Evolutionary conservation across 2,329 filamentous ascomycete species (phyloP).

Genomic region (Berkeleyomyces basicola): DNA sequence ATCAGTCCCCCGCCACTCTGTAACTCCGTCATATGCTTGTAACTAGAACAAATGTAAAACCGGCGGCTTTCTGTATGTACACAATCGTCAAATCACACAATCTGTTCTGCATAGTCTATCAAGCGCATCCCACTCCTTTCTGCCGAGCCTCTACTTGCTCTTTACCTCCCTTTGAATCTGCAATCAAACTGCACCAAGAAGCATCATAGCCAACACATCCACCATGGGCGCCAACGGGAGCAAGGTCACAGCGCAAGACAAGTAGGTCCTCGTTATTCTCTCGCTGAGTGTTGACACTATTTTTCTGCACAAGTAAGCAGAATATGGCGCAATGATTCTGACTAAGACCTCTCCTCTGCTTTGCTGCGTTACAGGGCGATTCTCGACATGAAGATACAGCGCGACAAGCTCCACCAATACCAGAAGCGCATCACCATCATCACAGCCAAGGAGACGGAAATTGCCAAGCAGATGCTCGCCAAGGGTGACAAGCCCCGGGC

Average conservation of each 20-base stretch:
- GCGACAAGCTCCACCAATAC: conserved; percentile 93
- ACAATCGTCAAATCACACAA: not conserved
- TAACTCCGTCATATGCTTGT: not conserved
- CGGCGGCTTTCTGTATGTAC: not conserved
- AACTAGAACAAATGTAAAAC: not conserved
- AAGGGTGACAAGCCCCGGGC: conserved; percentile 66
- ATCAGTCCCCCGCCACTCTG: conserved; percentile 3
- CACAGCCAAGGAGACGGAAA: conserved; percentile 71
- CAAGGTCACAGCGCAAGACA: conserved; percentile 60
- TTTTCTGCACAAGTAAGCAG: not conserved
- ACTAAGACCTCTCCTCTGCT: not conserved
- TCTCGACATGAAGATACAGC: conserved; percentile 92
- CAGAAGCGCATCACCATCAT: conserved; percentile 77
- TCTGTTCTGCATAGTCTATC: not conserved
- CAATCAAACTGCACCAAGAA: not conserved
- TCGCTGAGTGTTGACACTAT: not conserved
- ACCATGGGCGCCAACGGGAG: conserved; percentile 39
- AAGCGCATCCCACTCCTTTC: not conserved
- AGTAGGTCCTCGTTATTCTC: conserved; percentile 35
- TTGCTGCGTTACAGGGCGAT: conserved; percentile 50
- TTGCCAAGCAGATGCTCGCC: conserved; percentile 68
- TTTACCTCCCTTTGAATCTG: not conserved
- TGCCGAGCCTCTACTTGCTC: not conserved
- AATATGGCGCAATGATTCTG: not conserved
- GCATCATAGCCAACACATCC: not conserved